Conservation (phyloP, 306 rosid species). For the Vigna mungo region DNA sequence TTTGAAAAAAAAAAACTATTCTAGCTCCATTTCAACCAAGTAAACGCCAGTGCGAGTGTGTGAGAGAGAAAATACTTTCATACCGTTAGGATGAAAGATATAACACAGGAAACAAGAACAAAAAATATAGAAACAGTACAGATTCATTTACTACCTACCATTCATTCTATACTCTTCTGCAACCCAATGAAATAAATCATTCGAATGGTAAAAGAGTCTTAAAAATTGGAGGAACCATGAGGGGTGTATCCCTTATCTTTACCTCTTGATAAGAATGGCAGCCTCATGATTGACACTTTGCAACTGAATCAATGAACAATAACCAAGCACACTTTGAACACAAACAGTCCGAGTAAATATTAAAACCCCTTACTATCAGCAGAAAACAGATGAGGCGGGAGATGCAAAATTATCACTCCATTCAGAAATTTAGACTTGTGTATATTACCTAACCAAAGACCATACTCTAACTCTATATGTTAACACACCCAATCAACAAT, state of each 20-base stretch:
- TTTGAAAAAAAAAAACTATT: neutral
- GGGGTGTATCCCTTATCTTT: neutral
- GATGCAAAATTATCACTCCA: neutral
- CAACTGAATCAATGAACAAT: slow-evolving; percentile 16
- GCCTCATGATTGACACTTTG: neutral
- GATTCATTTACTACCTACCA: neutral
- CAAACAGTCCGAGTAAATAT: neutral
- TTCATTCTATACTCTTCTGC: neutral
- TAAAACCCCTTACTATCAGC: neutral
- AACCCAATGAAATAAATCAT: neutral
- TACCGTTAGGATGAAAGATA: neutral
- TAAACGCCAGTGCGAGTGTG: neutral
- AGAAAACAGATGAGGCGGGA: neutral
- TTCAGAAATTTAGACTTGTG: neutral
- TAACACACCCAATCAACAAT: neutral
- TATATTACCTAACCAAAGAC: neutral
- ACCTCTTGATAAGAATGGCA: neutral
- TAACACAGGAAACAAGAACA: neutral
- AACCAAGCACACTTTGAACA: slow-evolving; percentile 14
- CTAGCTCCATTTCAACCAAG: neutral
- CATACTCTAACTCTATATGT: slow-evolving; percentile 15
- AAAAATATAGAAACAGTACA: neutral
- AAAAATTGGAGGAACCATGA: neutral
- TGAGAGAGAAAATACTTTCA: neutral
- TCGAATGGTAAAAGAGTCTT: neutral